Base-by-base conservation (phyloP, 306 rosid species). In the Spatholobus suberectus region DNA sequence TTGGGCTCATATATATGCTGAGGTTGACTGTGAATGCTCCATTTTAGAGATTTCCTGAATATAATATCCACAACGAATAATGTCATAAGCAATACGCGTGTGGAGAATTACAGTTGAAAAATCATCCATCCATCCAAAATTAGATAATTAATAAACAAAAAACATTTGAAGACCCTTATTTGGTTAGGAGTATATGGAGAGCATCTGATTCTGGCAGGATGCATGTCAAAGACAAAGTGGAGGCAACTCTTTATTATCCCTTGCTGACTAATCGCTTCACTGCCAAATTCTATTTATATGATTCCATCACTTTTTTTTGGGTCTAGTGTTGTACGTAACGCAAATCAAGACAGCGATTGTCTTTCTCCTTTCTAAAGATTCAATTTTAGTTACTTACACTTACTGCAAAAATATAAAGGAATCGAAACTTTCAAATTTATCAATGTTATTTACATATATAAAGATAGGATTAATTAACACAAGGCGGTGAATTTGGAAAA, bases 161-260 rank as follows among this genome's bases (percentile, higher is more conserved):
- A 47, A 26, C 38, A 34, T 81, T 77, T 77, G 77, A 52, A 14
- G 17, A 76, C 13, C 34, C 66, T 32, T 15, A 21, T 58, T 44
- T 58, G 21, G 54, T 40, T 11, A 67, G 0, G 12, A 24, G 23
- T 29, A 21, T 34, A 63, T 34, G 44, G 3, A 21, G 82, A 34
- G 85, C 23, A 85, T 86, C 78, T 18, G 54, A 82, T 86, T 86
- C 86, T 78, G 4, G 40, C 4, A 57, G 43, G 32, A 43, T 52
- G 74, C 76, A 52, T 44, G 72, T 52, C 72, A 63, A 77, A 40
- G 76, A 32, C 65, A 70, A 32, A 76, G 70, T 78, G 75, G 61
- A 47, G 69, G 51, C 77, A 46, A 61, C 18, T 47, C 29, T 70
- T 29, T 9, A n/a, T 8, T 3, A 66, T 68, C 37, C 14, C 35